A percentile compares a stretch with the other conserved stretches of the same genome.
Evolutionary conservation across 108 stramenopile genomes (phyloP).

Genomic region (Aurantiochytrium sp.): DNA sequence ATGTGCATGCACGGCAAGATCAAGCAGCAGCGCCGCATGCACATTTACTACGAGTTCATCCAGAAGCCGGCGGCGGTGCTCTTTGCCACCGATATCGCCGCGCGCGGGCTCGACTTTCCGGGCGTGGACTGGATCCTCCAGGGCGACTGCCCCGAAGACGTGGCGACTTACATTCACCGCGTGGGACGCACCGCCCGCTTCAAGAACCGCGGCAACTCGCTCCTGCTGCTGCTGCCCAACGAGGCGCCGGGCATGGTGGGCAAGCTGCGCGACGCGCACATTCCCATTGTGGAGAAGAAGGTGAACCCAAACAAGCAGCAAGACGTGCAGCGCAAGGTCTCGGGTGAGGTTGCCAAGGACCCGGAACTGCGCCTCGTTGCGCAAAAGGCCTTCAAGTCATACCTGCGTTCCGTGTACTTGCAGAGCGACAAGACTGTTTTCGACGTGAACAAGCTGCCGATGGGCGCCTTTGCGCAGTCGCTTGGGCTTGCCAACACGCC

Average conservation of each 20-base stretch:
- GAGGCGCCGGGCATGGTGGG: slow-evolving; percentile 71
- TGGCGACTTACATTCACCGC: slow-evolving; percentile 71
- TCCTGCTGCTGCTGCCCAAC: slow-evolving; percentile 75
- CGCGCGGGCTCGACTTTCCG: slow-evolving; percentile 93
- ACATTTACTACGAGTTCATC: slow-evolving; percentile 90
- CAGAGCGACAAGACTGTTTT: slow-evolving; percentile 80
- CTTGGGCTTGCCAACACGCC: slow-evolving; percentile 84
- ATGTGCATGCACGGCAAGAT: slow-evolving; percentile 98
- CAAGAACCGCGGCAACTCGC: slow-evolving; percentile 70
- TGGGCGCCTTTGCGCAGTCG: slow-evolving; percentile 76
- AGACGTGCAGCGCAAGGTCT: slow-evolving; percentile 73
- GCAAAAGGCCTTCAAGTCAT: slow-evolving; percentile 84
- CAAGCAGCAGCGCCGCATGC: slow-evolving; percentile 81
- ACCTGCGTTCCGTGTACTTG: slow-evolving; percentile 76
- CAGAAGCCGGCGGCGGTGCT: slow-evolving; percentile 75
- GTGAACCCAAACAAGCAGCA: slow-evolving; percentile 89
- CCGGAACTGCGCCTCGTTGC: slow-evolving; percentile 66
- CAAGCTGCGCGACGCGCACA: slow-evolving; percentile 56
- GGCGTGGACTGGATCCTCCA: slow-evolving; percentile 97
- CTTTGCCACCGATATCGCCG: slow-evolving; percentile 93
- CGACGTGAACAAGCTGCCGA: slow-evolving; percentile 62
- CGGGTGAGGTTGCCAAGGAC: slow-evolving; percentile 76
- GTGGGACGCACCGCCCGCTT: slow-evolving; percentile 92
- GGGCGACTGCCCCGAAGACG: slow-evolving; percentile 94
- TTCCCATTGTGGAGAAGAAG: slow-evolving; percentile 64